A percentile compares a stretch with the other conserved stretches of the same genome.
Evolutionary conservation across 2,329 filamentous ascomycete species (phyloP).

Genomic region (Sclerotinia spermophila): DNA sequence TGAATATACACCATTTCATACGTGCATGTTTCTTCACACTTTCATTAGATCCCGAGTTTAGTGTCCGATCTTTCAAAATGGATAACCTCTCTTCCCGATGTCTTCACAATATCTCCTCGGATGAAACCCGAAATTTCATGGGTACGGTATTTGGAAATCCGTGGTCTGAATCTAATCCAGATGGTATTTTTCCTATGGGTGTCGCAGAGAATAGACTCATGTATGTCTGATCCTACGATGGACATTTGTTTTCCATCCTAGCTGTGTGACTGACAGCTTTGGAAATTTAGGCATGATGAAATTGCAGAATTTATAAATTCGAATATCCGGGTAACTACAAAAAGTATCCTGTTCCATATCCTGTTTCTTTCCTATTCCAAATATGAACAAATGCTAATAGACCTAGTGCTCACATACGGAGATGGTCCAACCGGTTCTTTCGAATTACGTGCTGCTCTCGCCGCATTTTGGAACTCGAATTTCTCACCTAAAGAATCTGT

Average conservation of each 20-base stretch:
- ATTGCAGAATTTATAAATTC: slow-evolving; percentile 18
- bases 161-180: slow-evolving; percentile 17
- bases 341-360: not conserved
- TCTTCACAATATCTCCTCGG: slow-evolving; percentile 12
- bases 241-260: not conserved
- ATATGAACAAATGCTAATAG: not conserved
- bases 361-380: not conserved
- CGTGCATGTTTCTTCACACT: not conserved
- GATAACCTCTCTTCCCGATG: slow-evolving; percentile 16
- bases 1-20: not conserved
- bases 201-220: slow-evolving; percentile 25
- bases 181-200: slow-evolving; percentile 22
- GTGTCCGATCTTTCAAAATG: not conserved
- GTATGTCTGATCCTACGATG: not conserved
- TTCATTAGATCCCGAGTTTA: not conserved
- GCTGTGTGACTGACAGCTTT: not conserved
- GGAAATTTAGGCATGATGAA: slow-evolving; percentile 19
- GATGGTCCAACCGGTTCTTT: slow-evolving; percentile 32
- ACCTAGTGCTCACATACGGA: slow-evolving; percentile 22
- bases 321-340: slow-evolving; percentile 12
- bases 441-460: slow-evolving; percentile 40
- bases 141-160: slow-evolving; percentile 21
- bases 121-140: slow-evolving; percentile 16
- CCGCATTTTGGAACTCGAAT: slow-evolving; percentile 41
- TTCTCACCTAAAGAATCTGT: slow-evolving; percentile 39